phyloP scores from a whole-genome alignment of 257 asterid genomes.

The Thymus mandschuricus region DNA sequence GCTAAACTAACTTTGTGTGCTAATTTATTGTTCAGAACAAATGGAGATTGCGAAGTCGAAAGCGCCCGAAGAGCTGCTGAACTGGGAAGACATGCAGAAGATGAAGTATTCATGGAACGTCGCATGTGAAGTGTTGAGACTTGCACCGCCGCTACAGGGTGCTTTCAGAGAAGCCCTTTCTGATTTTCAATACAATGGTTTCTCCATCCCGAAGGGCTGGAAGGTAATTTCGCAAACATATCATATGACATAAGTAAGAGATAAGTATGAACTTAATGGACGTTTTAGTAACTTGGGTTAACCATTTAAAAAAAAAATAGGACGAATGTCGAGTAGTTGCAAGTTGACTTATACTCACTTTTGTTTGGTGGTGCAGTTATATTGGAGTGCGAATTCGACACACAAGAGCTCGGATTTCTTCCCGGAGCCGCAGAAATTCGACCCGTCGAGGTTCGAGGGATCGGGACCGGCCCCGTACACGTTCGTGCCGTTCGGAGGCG shows the following conservation, averaged over 20 bases:
- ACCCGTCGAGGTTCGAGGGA: slow-evolving; percentile 63
- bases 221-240: slow-evolving; percentile 35
- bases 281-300: too few species aligned
- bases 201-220: slow-evolving; percentile 68
- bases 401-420: slow-evolving; percentile 50
- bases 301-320: too few species aligned
- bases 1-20: too few species aligned
- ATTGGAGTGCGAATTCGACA: slow-evolving; percentile 57
- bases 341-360: too few species aligned
- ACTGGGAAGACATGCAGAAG: slow-evolving; percentile 55
- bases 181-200: slow-evolving; percentile 51
- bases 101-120: slow-evolving; percentile 68
- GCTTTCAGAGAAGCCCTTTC: slow-evolving; percentile 61
- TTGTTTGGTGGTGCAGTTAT: slow-evolving; percentile 38
- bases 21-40: slow-evolving; percentile 42
- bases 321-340: too few species aligned
- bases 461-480: slow-evolving; percentile 62
- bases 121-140: slow-evolving; percentile 53
- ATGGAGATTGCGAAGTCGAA: slow-evolving; percentile 54
- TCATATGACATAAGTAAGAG: too few species aligned
- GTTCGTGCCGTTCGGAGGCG: slow-evolving; percentile 60
- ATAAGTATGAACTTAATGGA: too few species aligned
- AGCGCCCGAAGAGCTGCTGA: slow-evolving; percentile 42
- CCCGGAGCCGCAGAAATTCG: slow-evolving; percentile 52
- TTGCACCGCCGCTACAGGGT: slow-evolving; percentile 57